These are phyloP conservation scores for Puccinia polysora DNA, from an alignment of 1,284 basidiomycete genomes.

Conservation along the genomic window DNA sequence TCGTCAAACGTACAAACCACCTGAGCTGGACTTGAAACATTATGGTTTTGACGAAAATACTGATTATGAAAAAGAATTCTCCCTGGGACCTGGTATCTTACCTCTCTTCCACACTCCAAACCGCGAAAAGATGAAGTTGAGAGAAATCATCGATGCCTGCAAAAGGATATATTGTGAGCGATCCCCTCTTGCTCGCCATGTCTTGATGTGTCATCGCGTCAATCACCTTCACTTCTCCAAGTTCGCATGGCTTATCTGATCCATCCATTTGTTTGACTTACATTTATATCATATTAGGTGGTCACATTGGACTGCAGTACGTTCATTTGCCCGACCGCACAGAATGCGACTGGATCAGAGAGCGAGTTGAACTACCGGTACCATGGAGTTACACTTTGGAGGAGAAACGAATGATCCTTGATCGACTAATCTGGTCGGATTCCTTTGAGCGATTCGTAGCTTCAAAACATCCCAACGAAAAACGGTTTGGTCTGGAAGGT, in stretches of 20 bases:
- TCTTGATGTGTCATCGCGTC: not conserved
- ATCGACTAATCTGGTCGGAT: conserved; percentile 99
- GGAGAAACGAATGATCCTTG: conserved; percentile 98
- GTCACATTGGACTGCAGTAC: conserved; percentile 92
- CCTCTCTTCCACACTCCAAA: conserved; percentile 87
- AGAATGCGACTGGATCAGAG: conserved; percentile 98
- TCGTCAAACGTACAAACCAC: conserved; percentile 68
- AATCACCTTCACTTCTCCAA: conserved; percentile 23
- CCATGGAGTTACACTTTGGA: conserved; percentile 98
- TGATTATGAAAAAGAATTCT: conserved; percentile 90
- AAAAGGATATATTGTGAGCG: conserved; percentile 87
- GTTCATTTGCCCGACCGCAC: conserved; percentile 97
- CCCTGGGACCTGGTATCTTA: conserved; percentile 88
- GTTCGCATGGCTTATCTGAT: no score
- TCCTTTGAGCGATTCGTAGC: conserved; percentile 98
- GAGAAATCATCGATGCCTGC: conserved; percentile 87
- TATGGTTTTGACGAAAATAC: conserved; percentile 85
- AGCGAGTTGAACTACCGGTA: conserved; percentile 89
- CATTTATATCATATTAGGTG: conserved; percentile 68
- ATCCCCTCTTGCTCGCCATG: conserved; percentile 29
- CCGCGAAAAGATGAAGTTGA: conserved; percentile 75
- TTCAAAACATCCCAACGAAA: conserved; percentile 98
- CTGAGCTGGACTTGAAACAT: conserved; percentile 82
- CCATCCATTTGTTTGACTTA: not conserved
- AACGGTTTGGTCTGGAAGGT: conserved; percentile 97